Conservation (phyloP, 1,284 basidiomycete genomes). For the Inonotus hispidus region DNA sequence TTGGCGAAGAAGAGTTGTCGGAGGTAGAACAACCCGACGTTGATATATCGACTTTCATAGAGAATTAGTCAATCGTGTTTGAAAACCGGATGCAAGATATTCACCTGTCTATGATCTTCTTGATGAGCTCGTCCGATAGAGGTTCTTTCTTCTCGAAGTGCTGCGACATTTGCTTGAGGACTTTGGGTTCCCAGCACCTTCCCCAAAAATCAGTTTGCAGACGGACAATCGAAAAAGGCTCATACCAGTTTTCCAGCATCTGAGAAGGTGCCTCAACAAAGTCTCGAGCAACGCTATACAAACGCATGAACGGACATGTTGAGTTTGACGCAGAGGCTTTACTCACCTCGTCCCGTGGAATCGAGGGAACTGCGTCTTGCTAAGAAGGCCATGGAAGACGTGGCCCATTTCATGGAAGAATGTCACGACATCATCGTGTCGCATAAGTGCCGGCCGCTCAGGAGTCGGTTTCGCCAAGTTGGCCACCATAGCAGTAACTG, state of each 20-base stretch:
- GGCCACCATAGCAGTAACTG: constrained; percentile 77
- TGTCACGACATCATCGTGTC: constrained; percentile 74
- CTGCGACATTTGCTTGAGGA: constrained; percentile 69
- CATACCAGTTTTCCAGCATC: constrained; percentile 86
- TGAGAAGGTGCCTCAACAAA: constrained; percentile 86
- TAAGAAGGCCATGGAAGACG: constrained; percentile 78
- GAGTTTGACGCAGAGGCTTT: background rate
- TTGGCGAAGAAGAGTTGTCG: constrained; percentile 80
- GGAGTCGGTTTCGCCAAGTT: constrained; percentile 81
- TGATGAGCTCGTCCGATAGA: constrained; percentile 69
- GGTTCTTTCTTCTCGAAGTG: constrained; percentile 72
- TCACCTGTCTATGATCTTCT: constrained; percentile 73
- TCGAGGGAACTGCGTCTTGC: constrained; percentile 62
- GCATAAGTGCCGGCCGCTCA: constrained; percentile 76
- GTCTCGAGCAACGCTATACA: constrained; percentile 62
- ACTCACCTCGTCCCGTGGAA: constrained; percentile 73
- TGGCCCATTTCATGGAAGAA: constrained; percentile 87
- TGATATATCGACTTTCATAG: constrained; percentile 61
- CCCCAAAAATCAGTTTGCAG: background rate
- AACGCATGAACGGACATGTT: constrained; percentile 3
- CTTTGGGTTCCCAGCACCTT: constrained; percentile 75
- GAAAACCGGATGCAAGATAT: background rate
- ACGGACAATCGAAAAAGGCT: background rate
- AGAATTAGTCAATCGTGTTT: constrained; percentile 9
- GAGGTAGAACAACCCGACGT: constrained; percentile 74